Evolutionary conservation across 2,329 filamentous ascomycete species (phyloP).

Genomic region (Incumbomyces lentus): DNA sequence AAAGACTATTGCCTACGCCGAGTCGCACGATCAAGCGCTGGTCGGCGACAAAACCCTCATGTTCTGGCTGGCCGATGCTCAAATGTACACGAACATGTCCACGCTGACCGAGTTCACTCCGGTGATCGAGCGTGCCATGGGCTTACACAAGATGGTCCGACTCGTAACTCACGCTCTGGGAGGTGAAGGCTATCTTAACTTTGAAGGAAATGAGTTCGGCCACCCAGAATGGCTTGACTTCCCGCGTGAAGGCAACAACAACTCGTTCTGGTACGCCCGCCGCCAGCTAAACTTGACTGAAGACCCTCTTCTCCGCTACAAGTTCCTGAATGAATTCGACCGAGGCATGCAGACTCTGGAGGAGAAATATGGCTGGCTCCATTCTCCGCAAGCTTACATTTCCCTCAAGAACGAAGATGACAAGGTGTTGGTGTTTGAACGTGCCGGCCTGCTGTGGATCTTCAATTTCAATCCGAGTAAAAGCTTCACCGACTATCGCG

Average conservation of each 20-base stretch:
- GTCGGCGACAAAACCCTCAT: slow-evolving; percentile 95
- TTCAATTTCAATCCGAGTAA: slow-evolving; percentile 88
- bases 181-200: slow-evolving; percentile 95
- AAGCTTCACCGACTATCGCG: slow-evolving; percentile 84
- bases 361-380: slow-evolving; percentile 83
- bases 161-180: slow-evolving; percentile 83
- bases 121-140: slow-evolving; percentile 79
- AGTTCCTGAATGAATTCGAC: slow-evolving; percentile 89
- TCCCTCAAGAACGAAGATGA: slow-evolving; percentile 87
- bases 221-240: slow-evolving; percentile 99
- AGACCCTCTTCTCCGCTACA: slow-evolving; percentile 74
- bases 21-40: slow-evolving; percentile 93
- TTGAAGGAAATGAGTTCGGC: slow-evolving; percentile 97
- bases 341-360: slow-evolving; percentile 80
- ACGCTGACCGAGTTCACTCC: slow-evolving; percentile 70
- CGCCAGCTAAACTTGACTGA: slow-evolving; percentile 89
- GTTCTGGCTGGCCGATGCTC: slow-evolving; percentile 95
- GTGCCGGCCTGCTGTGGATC: slow-evolving; percentile 78
- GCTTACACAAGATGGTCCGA: slow-evolving; percentile 94
- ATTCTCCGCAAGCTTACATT: slow-evolving; percentile 75
- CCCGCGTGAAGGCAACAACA: slow-evolving; percentile 81
- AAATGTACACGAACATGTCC: slow-evolving; percentile 98
- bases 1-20: slow-evolving; percentile 95
- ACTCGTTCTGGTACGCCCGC: slow-evolving; percentile 89
- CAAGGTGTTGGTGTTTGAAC: slow-evolving; percentile 93